Percentiles rank a stretch among this genome's conserved stretches.
Evolutionary conservation across 164 flowering plant species (phyloP).

Genomic region (Nymphaea thermarum): DNA sequence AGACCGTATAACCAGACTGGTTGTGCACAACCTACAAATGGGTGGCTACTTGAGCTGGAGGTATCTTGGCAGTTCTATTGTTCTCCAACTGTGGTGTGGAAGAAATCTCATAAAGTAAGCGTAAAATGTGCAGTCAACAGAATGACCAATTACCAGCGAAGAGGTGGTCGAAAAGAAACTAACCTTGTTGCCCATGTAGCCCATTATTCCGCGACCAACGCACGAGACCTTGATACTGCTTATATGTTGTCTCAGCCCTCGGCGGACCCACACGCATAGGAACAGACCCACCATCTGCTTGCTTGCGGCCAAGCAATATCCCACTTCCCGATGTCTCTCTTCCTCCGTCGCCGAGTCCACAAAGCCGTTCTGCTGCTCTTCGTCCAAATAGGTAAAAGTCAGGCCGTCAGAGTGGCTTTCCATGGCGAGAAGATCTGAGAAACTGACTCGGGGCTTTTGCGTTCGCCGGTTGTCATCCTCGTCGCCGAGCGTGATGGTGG

Average conservation of each 20-base stretch:
- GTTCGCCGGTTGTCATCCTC: constrained; percentile 6
- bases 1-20: too few relatives aligned
- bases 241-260: constrained; percentile 39
- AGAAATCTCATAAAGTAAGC: not conserved
- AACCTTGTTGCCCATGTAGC: constrained; percentile 91
- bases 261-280: constrained; percentile 70
- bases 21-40: too few relatives aligned
- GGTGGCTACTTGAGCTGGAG: too few relatives aligned
- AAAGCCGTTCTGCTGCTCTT: constrained; percentile 17
- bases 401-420: constrained; percentile 29
- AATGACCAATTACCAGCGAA: not conserved
- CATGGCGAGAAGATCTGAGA: constrained; percentile 41
- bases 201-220: constrained; percentile 89
- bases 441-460: constrained; percentile 34
- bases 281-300: constrained; percentile 93
- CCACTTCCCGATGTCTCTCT: not conserved
- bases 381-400: constrained; percentile 6
- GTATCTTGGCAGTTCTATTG: too few relatives aligned
- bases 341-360: constrained; percentile 22
- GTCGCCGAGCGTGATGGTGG: not conserved
- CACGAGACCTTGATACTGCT: constrained; percentile 60
- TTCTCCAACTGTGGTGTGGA: too few relatives aligned
- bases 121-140: not conserved
- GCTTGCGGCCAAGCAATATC: constrained; percentile 48
- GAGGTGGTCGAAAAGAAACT: not conserved